phyloP scores from a whole-genome alignment of 306 rosid genomes.

The Acacia confusa region DNA sequence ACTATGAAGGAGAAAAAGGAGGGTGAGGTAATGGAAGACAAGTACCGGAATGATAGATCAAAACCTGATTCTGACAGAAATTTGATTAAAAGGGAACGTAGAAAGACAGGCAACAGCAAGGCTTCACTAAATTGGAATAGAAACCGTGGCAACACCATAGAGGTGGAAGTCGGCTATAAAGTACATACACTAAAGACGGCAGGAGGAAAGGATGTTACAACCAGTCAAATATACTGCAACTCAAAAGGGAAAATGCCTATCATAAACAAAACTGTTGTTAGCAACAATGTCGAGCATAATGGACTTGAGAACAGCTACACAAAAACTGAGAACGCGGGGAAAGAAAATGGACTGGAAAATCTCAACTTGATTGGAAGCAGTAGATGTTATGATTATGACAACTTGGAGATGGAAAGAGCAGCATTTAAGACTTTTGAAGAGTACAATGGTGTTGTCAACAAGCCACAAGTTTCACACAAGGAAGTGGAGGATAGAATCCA shows the following conservation, averaged over 20 bases:
- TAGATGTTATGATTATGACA: slow-evolving; percentile 38
- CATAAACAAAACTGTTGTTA: slow-evolving; percentile 35
- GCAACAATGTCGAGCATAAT: slow-evolving; percentile 15
- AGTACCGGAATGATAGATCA: slow-evolving; percentile 27
- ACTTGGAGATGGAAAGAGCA: slow-evolving; percentile 63
- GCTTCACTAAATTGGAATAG: slow-evolving; percentile 8
- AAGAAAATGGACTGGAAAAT: slow-evolving; percentile 26
- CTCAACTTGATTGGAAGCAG: slow-evolving; percentile 37
- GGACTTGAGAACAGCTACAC: slow-evolving; percentile 32
- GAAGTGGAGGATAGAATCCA: slow-evolving; percentile 88
- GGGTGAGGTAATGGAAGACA: slow-evolving; percentile 31
- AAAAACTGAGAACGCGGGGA: slow-evolving; percentile 36
- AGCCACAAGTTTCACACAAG: slow-evolving; percentile 59
- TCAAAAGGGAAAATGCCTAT: slow-evolving; percentile 31
- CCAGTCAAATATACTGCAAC: slow-evolving; percentile 33
- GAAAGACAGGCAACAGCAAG: slow-evolving; percentile 23
- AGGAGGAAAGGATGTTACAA: slow-evolving; percentile 20
- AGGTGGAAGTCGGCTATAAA: slow-evolving; percentile 16
- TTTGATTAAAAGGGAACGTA: slow-evolving; percentile 29
- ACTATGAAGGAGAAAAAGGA: slow-evolving; percentile 33
- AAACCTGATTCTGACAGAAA: slow-evolving; percentile 30
- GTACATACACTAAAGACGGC: slow-evolving; percentile 28
- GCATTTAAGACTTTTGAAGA: slow-evolving; percentile 75
- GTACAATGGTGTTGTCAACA: slow-evolving; percentile 41
- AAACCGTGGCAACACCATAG: not conserved